phyloP scores from a whole-genome alignment of 305 asterid species.

The Fraxinus dipetala region DNA sequence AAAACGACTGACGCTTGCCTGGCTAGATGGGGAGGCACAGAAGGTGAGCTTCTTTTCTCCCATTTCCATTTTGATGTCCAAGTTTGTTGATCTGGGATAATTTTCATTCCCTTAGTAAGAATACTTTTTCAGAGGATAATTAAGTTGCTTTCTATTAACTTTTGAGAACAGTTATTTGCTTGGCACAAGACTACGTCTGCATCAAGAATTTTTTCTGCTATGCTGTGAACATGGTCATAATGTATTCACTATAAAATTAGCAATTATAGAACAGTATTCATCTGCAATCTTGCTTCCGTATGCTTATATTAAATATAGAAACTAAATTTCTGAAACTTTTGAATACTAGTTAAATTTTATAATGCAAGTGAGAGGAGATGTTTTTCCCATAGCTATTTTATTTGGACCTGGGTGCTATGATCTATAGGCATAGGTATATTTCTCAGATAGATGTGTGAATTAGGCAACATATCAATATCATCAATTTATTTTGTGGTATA shows the following conservation, averaged over 20 bases:
- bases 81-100: not conserved
- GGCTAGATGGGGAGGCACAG: constrained; percentile 98
- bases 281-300: not conserved
- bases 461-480: not conserved
- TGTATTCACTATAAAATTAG: not conserved
- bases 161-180: not conserved
- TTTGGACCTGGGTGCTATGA: not conserved
- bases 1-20: constrained; percentile 79
- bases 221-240: not conserved
- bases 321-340: not conserved
- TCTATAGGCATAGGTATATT: not conserved
- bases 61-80: constrained; percentile 14
- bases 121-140: constrained; percentile 16
- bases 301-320: not conserved
- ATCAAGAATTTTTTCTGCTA: not conserved
- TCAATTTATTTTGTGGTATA: not conserved
- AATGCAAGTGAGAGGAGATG: not conserved
- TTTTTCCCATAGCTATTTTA: not conserved
- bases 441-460: not conserved
- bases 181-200: not conserved
- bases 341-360: not conserved
- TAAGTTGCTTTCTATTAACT: not conserved
- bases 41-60: constrained; percentile 45
- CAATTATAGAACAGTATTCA: not conserved
- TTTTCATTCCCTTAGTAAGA: not conserved